Percentiles rank a stretch among this genome's conserved stretches.
Conservation (phyloP, 2,329 filamentous ascomycete species). For the Didymellaceae sp. region DNA sequence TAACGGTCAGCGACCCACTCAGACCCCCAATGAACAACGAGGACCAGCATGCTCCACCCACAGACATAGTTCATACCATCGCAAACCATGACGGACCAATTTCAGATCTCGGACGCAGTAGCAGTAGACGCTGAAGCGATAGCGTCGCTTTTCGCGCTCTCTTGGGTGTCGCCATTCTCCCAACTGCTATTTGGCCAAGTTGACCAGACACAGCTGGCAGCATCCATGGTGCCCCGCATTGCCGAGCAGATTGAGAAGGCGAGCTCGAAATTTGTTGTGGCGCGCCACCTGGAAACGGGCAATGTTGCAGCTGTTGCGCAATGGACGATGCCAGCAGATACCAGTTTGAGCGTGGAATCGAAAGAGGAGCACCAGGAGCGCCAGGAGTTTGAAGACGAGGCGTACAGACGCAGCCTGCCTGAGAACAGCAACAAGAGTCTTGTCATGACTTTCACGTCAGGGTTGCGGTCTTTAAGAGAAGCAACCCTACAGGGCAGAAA, state of each 20-base stretch:
- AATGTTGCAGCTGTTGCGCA: constrained; percentile 35
- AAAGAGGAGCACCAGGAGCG: constrained; percentile 29
- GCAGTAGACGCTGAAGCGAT: constrained; percentile 27
- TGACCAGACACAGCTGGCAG: constrained; percentile 21
- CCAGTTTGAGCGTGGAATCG: constrained; percentile 13
- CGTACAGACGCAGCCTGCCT: constrained; percentile 28
- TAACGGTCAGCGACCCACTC: neutral
- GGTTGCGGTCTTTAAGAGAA: constrained; percentile 24
- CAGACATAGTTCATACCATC: no score
- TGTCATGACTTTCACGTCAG: constrained; percentile 30
- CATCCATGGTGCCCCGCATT: constrained; percentile 32
- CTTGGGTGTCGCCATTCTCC: constrained; percentile 37
- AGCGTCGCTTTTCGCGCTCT: constrained; percentile 31
- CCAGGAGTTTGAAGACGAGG: constrained; percentile 32
- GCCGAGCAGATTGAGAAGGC: constrained; percentile 22
- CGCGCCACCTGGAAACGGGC: constrained; percentile 12
- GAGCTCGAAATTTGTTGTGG: constrained; percentile 21
- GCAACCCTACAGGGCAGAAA: constrained; percentile 14
- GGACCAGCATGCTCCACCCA: no score
- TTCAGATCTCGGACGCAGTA: constrained; percentile 18
- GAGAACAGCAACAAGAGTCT: constrained; percentile 34
- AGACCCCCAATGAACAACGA: neutral
- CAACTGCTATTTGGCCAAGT: constrained; percentile 36
- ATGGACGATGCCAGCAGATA: constrained; percentile 27
- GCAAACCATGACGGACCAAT: neutral